Percentiles rank a stretch among this genome's conserved stretches.
Evolutionary conservation across 371 early-diverging fungal species (phyloP).

Genomic region (Lichtheimia hyalospora): DNA sequence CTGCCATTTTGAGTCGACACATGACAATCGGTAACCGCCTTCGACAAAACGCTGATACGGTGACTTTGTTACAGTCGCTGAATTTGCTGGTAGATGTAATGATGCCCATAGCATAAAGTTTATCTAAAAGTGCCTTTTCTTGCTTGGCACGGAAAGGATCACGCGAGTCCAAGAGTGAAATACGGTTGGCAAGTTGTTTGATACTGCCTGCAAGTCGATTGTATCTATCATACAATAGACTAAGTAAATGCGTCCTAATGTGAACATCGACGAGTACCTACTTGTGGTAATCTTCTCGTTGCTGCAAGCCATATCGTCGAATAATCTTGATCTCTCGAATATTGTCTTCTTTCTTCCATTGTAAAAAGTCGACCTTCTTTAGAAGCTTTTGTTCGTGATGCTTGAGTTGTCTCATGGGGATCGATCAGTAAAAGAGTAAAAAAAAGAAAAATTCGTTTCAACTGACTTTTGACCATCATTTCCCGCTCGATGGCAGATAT

Average conservation of each 20-base stretch:
- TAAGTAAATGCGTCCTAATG: too few relatives aligned
- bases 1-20: constrained; percentile 95
- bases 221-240: constrained; percentile 62
- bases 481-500: too few relatives aligned
- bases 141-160: constrained; percentile 84
- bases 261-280: too few relatives aligned
- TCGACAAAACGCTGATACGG: constrained; percentile 92
- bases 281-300: constrained; percentile 96
- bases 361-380: constrained; percentile 97
- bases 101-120: constrained; percentile 91
- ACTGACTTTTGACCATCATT: too few relatives aligned
- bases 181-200: constrained; percentile 83
- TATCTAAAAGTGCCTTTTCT: constrained; percentile 85
- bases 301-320: constrained; percentile 88
- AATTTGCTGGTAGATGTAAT: constrained; percentile 85
- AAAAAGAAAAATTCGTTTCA: too few relatives aligned
- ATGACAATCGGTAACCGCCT: constrained; percentile 94
- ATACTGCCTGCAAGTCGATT: constrained; percentile 90
- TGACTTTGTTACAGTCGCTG: constrained; percentile 87
- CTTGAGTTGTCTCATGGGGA: constrained; percentile 77
- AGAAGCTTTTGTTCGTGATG: constrained; percentile 98
- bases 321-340: constrained; percentile 91
- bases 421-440: neutral
- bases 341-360: constrained; percentile 95
- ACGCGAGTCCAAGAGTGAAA: constrained; percentile 88